Base-by-base conservation (phyloP, 495 filamentous ascomycete genomes). In the Penicillium fimorum region DNA sequence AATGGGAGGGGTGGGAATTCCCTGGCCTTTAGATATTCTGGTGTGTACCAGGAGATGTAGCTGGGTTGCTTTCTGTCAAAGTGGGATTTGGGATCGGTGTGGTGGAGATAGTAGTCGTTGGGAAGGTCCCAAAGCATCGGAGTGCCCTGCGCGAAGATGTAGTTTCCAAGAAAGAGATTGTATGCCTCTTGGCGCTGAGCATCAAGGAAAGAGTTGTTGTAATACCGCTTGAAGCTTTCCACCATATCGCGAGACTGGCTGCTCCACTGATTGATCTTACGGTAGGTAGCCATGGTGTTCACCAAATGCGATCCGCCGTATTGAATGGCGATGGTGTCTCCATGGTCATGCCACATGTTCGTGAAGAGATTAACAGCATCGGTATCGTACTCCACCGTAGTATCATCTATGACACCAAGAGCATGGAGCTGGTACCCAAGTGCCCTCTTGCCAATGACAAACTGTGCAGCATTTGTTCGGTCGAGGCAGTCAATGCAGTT, bases 401-500 rank as follows among this genome's bases (percentile, higher is more conserved):
- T 89, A 43, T 86, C 82, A 41, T 83, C 83, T 47, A 97, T 88
- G 25, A 97, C 85, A 11, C 94, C 94, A 5, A 98, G 80, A 7
- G 95, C 93, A 71, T 96, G 89, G 11, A 98, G 82, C 70, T 98
- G 94, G 65, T 96, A 82, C 4, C 92, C 93, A 5, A 98, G 81
- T 0, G 94, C 95, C 42, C 90, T 76, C 73, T 98, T 98, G n/a
- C 92, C 94, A 60, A 98, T 92, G 24, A 98, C 94, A 65, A 97
- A 98, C 65, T 98, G 94, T 1, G 92, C 92, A 17, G 94, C 94
- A 70, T 98, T 98, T 4, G 94, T 98, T 41, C 94, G 84, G 68
- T 98, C 94, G 13, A 98, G 79, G 60, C 94, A 98, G 65, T 98
- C 94, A 58, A 97, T 97, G 67, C 94, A 98, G 64, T 98, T 98